Conservation (phyloP, 192 early-diverging fungal genomes). For the Spizellomyces punctatus region DNA sequence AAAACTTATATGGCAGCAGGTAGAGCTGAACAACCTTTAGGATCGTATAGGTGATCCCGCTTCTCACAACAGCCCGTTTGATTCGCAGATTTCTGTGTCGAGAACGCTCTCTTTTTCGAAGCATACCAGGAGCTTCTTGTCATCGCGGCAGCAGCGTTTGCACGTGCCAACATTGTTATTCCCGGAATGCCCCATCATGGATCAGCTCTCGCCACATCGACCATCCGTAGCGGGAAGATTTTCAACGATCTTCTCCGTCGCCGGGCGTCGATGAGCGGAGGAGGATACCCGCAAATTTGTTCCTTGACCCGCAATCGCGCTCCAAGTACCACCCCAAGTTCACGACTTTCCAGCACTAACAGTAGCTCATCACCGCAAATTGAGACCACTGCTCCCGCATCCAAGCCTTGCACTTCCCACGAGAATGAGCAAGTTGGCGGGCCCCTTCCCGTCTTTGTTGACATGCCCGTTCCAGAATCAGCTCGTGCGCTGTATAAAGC, state of each 20-base stretch:
- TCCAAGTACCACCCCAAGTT: neutral
- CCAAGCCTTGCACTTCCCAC: neutral
- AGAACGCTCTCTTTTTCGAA: slow-evolving; percentile 31
- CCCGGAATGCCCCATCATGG: slow-evolving; percentile 19
- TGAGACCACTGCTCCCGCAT: neutral
- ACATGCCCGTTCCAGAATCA: slow-evolving; percentile 16
- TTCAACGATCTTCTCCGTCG: slow-evolving; percentile 1
- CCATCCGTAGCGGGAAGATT: slow-evolving; percentile 6
- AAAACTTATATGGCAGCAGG: slow-evolving; percentile 25
- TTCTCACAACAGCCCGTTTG: neutral
- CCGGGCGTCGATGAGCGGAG: neutral
- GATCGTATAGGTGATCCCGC: too few relatives aligned
- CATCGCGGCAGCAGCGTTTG: slow-evolving; percentile 17
- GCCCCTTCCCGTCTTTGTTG: slow-evolving; percentile 9
- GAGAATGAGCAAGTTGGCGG: neutral
- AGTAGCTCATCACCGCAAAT: neutral
- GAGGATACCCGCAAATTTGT: neutral
- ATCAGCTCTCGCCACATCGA: slow-evolving; percentile 15
- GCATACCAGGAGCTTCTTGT: slow-evolving; percentile 32
- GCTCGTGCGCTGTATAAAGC: slow-evolving; percentile 12
- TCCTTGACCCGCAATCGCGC: neutral
- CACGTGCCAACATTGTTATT: slow-evolving; percentile 3
- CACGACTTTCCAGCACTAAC: neutral
- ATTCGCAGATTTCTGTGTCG: slow-evolving; percentile 30
- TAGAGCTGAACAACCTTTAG: neutral